Evolutionary conservation across 176 grass and related monocot genomes (phyloP).

Genomic region (Eremochloa ophiuroides): DNA sequence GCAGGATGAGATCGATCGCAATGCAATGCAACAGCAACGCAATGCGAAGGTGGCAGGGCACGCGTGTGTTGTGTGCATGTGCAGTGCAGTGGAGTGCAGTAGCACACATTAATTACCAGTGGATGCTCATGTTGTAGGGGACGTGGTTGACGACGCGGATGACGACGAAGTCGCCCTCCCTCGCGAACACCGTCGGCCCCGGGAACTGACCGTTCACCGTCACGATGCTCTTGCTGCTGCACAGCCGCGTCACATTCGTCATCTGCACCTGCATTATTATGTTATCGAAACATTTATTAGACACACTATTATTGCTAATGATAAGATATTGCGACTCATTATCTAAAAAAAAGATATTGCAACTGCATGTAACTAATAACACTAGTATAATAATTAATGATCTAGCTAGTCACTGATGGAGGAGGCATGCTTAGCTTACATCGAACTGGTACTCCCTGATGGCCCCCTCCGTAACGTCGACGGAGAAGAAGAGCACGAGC

Average conservation of each 20-base stretch:
- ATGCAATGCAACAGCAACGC: not conserved
- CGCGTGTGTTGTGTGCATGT: too few species aligned
- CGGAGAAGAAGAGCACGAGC: slow-evolving; percentile 22
- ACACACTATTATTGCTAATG: not conserved
- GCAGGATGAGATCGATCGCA: too few species aligned
- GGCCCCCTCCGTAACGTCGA: slow-evolving; percentile 24
- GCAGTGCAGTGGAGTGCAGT: not conserved
- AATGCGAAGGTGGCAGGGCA: too few species aligned
- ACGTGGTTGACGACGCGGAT: slow-evolving; percentile 73
- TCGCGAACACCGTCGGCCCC: slow-evolving; percentile 54
- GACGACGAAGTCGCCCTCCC: slow-evolving; percentile 65
- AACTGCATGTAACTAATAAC: not conserved
- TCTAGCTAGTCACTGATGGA: not conserved
- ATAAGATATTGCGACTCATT: too few species aligned
- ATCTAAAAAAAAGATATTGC: too few species aligned
- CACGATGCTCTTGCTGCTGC: slow-evolving; percentile 74
- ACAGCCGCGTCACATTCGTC: slow-evolving; percentile 63
- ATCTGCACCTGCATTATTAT: slow-evolving; percentile 45
- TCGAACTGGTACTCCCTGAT: slow-evolving; percentile 72
- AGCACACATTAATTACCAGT: slow-evolving; percentile 38
- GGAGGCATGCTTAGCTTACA: slow-evolving; percentile 30
- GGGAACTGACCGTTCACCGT: slow-evolving; percentile 79
- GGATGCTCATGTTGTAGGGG: slow-evolving; percentile 69
- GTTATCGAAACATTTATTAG: not conserved
- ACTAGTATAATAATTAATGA: not conserved